Evolutionary conservation across 345 rosid species (phyloP), one percentile per base, ranked within the genome.

Genomic region (Populus tremula): DNA sequence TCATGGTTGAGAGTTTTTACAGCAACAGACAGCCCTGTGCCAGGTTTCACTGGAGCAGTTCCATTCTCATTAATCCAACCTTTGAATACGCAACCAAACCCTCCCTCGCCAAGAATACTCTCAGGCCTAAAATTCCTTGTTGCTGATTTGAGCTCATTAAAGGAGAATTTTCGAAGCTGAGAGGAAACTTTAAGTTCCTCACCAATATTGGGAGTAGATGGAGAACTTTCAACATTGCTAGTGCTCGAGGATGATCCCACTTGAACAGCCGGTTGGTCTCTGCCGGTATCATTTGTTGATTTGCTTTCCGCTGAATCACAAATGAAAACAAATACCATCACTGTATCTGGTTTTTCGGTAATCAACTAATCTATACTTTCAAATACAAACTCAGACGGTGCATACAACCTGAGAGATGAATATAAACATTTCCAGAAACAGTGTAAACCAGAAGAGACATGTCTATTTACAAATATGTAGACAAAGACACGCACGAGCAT

Each of bases 21-120:
- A 0, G 98, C 98, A 79, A 94, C 98, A 4, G 98, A 90, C 45
- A 94, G 89, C 35, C 98, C 98, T 0, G 91, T 88, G 35, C 97
- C 98, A 53, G 97, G 97, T 87, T 93, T 94, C 73, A 89, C 96
- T 0, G 98, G 93, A 73, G 97, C 90, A 45, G 97, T 91, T 78
- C 98, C 97, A 77, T 88, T 89, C 81, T 94, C 97, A 77, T 89
- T 96, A 21, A 94, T 93, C 97, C 96, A 94, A 70, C 97, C 98
- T 84, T 94, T 94, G 72, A 92, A 94, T 75, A 94, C 98, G 72
- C 96, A 94, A 71, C 98, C 97, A 82, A 94, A 94, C 23, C 98
- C 98, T 33, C 82, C 82, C 49, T 79, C 82, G 12, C 82, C 82
- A 18, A 79, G 82, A 68, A 79, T 74, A 79, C 54, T 79, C 78